A percentile compares a stretch with the other conserved stretches of the same genome.
These are phyloP conservation scores for Oryza rufipogon DNA, from an alignment of 176 grass and related monocot species.

Conservation along the genomic window DNA sequence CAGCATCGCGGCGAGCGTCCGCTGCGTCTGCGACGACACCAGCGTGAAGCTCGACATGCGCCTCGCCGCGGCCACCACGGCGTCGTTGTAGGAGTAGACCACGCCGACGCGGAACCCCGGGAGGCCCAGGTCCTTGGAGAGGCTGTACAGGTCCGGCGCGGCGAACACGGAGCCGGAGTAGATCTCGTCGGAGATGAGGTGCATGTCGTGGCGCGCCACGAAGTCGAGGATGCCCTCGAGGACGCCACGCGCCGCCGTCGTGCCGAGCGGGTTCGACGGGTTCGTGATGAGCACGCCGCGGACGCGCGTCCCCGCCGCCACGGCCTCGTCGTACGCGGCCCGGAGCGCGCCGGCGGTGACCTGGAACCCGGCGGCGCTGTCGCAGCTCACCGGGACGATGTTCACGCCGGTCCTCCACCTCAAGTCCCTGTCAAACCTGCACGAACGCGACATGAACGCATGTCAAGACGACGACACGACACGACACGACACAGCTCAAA, in stretches of 20 bases:
- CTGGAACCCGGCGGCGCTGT: constrained; percentile 72
- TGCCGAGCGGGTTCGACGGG: constrained; percentile 86
- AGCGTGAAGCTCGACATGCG: constrained; percentile 97
- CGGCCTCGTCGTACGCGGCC: constrained; percentile 53
- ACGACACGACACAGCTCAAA: no score
- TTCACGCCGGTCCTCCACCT: constrained; percentile 81
- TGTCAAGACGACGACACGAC: no score
- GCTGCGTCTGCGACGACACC: constrained; percentile 89
- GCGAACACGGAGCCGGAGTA: constrained; percentile 84
- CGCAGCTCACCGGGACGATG: constrained; percentile 77
- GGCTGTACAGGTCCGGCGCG: constrained; percentile 74
- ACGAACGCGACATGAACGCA: constrained; percentile 7
- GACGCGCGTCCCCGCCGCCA: constrained; percentile 43
- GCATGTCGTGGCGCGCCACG: constrained; percentile 56
- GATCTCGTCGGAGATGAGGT: constrained; percentile 94
- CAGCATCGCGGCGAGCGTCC: constrained; percentile 72
- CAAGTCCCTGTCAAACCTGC: constrained; percentile 85
- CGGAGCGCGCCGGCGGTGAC: constrained; percentile 61
- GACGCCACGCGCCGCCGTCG: constrained; percentile 34
- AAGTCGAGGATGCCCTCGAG: constrained; percentile 66
- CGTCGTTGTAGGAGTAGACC: constrained; percentile 82
- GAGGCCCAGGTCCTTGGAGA: constrained; percentile 87
- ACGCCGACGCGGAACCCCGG: constrained; percentile 79
- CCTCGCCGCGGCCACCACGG: constrained; percentile 73
- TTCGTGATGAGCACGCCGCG: constrained; percentile 75